Evolutionary conservation across 768 basidiomycete species (phyloP), one percentile per base, ranked within the genome.

Genomic region (Leccinum sublutescens): DNA sequence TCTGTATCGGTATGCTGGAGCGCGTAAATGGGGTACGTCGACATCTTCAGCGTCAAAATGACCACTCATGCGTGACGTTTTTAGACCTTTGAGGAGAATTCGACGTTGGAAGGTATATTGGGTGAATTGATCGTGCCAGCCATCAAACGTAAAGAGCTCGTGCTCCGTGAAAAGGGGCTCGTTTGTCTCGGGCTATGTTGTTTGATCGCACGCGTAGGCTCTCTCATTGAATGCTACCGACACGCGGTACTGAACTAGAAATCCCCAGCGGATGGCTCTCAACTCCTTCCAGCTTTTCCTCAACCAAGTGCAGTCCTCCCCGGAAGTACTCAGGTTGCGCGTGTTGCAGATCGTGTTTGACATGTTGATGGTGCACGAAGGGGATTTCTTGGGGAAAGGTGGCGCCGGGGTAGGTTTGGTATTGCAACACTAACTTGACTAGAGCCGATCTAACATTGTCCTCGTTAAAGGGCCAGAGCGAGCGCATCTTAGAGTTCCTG

Each of bases 121-220:
- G 78, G 91, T 10, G 93, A 98, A 65, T 78, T 99, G 17, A 93
- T 98, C 67, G 84, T 97, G 33, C 96, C 96, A 2, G 85, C 92
- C 5, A 91, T 98, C 48, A 87, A 88, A 68, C 84, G 92, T 54
- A 95, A 95, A 74, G 93, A 96, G 64, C 79, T 91, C 5, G 59
- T 61, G 2, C 76, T 91, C 27, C 77, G 85, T 23, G 84, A 89
- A 68, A 80, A 83, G 57, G 90, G 87, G 3, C 69, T 91, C n/a
- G 76, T 86, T 40, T 82, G 84, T 49, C 76, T 92, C 9, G 90
- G 89, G 0, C 68, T 93, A 14, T 89, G 87, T 64, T 89, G 85
- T 69, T 80, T 92, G 38, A 91, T 94, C 66, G 92, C 89, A 78
- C 64, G 66, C 62, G 68, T 71, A 58, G 34, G 68, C 10, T 10